Conservation (phyloP, 768 basidiomycete species). For the Mycena metata region DNA sequence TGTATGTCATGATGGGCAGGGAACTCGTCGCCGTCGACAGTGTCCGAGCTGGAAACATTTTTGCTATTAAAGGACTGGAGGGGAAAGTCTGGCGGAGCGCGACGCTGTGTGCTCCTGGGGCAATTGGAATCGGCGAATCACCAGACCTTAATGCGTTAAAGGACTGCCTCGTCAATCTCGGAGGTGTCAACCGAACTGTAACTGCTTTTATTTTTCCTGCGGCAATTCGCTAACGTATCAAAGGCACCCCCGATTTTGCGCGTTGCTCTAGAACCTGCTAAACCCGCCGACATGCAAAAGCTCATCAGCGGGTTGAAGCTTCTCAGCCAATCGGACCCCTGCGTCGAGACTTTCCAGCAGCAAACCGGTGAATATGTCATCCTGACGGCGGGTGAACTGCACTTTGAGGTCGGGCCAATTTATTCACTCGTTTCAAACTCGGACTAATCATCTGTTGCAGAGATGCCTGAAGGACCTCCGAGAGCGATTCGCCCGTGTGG, state of each 20-base stretch:
- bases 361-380: slow-evolving; percentile 98
- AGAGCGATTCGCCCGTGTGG: slow-evolving; percentile 93
- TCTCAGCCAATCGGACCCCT: slow-evolving; percentile 95
- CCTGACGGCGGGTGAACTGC: slow-evolving; percentile 94
- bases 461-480: slow-evolving; percentile 96
- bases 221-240: not conserved
- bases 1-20: slow-evolving; percentile 98
- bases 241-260: slow-evolving; percentile 93
- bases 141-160: slow-evolving; percentile 50
- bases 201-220: slow-evolving; percentile 40
- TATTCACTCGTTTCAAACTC: not conserved
- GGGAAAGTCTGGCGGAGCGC: slow-evolving; percentile 93
- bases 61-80: slow-evolving; percentile 91
- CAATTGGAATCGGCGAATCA: slow-evolving; percentile 55
- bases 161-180: slow-evolving; percentile 83
- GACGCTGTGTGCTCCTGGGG: slow-evolving; percentile 83
- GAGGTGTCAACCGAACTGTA: slow-evolving; percentile 76
- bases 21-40: slow-evolving; percentile 88
- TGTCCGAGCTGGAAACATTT: slow-evolving; percentile 94
- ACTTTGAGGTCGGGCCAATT: slow-evolving; percentile 79
- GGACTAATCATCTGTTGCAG: slow-evolving; percentile 54
- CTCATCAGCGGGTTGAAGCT: slow-evolving; percentile 89
- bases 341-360: slow-evolving; percentile 97
- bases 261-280: slow-evolving; percentile 90
- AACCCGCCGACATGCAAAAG: slow-evolving; percentile 90